Percentiles rank a stretch among this genome's conserved stretches.
Conservation (phyloP, 306 rosid genomes). For the Pyrus communis region DNA sequence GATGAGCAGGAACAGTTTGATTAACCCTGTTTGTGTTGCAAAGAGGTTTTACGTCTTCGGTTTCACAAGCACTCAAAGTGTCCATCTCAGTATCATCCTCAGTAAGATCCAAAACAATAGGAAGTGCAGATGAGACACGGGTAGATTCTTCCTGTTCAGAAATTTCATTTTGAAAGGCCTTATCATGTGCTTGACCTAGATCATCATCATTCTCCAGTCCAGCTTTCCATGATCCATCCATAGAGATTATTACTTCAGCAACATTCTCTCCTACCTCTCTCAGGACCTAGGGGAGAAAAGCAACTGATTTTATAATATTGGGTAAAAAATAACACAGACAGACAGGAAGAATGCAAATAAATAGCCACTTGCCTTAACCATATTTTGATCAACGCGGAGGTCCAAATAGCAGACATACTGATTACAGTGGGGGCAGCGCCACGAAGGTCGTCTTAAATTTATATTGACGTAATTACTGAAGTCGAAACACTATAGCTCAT, state of each 20-base stretch:
- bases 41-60: slow-evolving; percentile 55
- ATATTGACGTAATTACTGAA: slow-evolving; percentile 54
- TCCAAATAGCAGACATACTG: slow-evolving; percentile 66
- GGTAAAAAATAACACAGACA: slow-evolving; percentile 12
- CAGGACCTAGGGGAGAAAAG: slow-evolving; percentile 46
- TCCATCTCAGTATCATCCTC: slow-evolving; percentile 51
- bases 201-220: slow-evolving; percentile 38
- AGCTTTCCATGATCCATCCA: slow-evolving; percentile 87
- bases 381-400: slow-evolving; percentile 67
- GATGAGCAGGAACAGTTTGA: slow-evolving; percentile 31
- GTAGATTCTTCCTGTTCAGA: slow-evolving; percentile 37
- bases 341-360: slow-evolving; percentile 17
- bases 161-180: slow-evolving; percentile 29
- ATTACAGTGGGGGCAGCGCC: slow-evolving; percentile 98
- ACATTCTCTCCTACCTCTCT: slow-evolving; percentile 64
- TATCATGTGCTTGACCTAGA: slow-evolving; percentile 26
- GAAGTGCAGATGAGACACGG: slow-evolving; percentile 12
- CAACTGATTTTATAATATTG: neutral
- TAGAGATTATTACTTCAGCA: slow-evolving; percentile 54
- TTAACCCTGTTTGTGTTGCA: slow-evolving; percentile 12
- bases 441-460: slow-evolving; percentile 76
- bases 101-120: slow-evolving; percentile 61
- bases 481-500: slow-evolving; percentile 72
- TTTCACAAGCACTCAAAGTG: slow-evolving; percentile 16
- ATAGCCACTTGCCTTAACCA: slow-evolving; percentile 70